phyloP scores from a whole-genome alignment of 768 basidiomycete species.

The Lactifluus rugatus region DNA sequence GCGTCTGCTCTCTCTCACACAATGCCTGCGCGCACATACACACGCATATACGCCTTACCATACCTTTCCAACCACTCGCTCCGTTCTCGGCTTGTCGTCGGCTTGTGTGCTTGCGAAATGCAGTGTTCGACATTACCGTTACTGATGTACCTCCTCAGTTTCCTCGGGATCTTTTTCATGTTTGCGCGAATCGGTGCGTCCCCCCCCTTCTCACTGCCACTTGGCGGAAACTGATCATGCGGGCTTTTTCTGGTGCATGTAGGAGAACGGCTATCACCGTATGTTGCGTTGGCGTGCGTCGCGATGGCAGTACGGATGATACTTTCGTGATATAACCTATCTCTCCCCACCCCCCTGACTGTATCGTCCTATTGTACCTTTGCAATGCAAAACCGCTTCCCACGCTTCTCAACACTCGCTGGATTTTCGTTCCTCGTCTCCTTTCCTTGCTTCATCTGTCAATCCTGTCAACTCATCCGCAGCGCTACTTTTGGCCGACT shows the following conservation, averaged over 20 bases:
- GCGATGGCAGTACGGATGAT: conserved; percentile 81
- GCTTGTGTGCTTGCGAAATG: not conserved
- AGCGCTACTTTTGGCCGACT: no score
- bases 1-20: not conserved
- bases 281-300: conserved; percentile 87
- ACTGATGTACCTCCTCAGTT: conserved; percentile 36
- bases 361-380: not conserved
- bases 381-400: no score
- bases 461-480: no score
- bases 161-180: conserved; percentile 91
- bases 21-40: no score
- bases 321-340: conserved; percentile 26
- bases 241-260: not conserved
- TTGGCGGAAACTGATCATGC: no score
- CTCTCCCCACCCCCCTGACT: no score
- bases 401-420: no score
- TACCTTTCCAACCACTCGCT: not conserved
- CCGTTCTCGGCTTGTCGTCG: no score
- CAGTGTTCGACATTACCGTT: not conserved
- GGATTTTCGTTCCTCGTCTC: no score
- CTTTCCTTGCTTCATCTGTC: no score
- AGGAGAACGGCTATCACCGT: conserved; percentile 95
- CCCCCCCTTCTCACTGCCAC: no score
- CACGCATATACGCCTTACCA: not conserved
- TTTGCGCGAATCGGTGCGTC: conserved; percentile 83